Base-by-base conservation (phyloP, 768 basidiomycete species). In the Phlegmacium glaucopus region DNA sequence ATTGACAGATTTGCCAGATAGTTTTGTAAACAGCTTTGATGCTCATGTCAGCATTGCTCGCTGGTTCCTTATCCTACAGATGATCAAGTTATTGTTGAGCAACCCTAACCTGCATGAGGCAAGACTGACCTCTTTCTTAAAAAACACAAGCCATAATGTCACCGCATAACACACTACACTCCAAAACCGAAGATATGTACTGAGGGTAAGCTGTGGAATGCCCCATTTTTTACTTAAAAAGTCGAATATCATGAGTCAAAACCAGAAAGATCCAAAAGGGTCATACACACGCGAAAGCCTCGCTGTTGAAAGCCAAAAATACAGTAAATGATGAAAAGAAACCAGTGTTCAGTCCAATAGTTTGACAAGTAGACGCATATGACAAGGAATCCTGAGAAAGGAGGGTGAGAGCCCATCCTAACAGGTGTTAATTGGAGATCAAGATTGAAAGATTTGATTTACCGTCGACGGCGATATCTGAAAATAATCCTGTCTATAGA, bases 391-490 rank as follows among this genome's bases (percentile, higher is more conserved):
- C 93, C 51, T 90, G 84, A 2, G 95, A 98, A 39, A 99, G 81
- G 28, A 84, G 76, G 4, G 89, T 92, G 45, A 88, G 75, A 15
- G 84, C 88, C 87, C 87, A 89, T 26, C 84, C 83, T 86, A 50
- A 30, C 37, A 4, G n/a, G 5, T 18, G 28, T 42, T 32, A 29
- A 41, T 59, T n/a, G 12, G 9, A 7, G 12, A 25, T 18, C 22
- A 17, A 25, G 4, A 22, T 25, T 40, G n/a, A 41, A 10, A 15
- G 27, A 44, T 67, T 42, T 6, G 47, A 53, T 71, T 58, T 75
- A 94, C 91, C 95, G 60, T 98, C 95, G 26, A 98, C 95, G 38
- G 95, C 95, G 48, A 98, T 98, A 65, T 98, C 94, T 95, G 57
- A 25, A 47, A 30, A 35, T 30, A 25, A 49, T 38, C 13, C 27